Base-by-base conservation (phyloP, 176 grass and related monocot species). In the Paspalum vaginatum region DNA sequence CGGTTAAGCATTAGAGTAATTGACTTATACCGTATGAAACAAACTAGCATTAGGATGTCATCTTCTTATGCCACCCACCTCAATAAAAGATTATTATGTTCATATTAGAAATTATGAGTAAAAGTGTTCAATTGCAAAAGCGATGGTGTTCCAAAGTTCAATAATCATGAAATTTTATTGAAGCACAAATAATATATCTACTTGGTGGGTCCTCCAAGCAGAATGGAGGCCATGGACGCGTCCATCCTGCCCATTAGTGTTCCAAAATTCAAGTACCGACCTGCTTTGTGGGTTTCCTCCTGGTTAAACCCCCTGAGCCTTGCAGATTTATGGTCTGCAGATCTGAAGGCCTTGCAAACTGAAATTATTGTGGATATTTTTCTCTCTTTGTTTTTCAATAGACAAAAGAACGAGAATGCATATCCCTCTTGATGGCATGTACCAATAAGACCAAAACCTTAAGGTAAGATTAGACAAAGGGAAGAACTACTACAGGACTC, bases 1-100 rank as follows among this genome's bases (percentile, higher is more conserved):
- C 32, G 67, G 76, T 51, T 61, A 56, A 78, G 14, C 65, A 81
- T 55, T 49, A 74, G 48, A 81, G 70, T 55, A 65, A 70, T 43
- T 76, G 77, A 68, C 43, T 65, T 42, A 48, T 55, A 68, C 45
- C 21, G 58, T 66, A 77, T 81, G 64, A 59, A 85, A 65, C 17
- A 59, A 81, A 81, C 27, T 71, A 59, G 48, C 11, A 65, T 65
- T 67, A 44, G 0, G 6, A 65, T 64, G 47, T 78, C 65, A 58
- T 60, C 41, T 40, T 77, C 52, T 46, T 47, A 67, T 76, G 49
- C 49, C 48, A 72, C 75, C 38, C 44, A 21, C 54, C 9, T 68
- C 16, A 55, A 10, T 69, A 81, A 71, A 53, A 62, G 38, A 27
- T 75, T 63, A 25, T 12, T 47, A 72, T 57, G 63, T 70, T 68